Base-by-base conservation (phyloP, 495 filamentous ascomycete species). In the Cryomyces minteri region DNA sequence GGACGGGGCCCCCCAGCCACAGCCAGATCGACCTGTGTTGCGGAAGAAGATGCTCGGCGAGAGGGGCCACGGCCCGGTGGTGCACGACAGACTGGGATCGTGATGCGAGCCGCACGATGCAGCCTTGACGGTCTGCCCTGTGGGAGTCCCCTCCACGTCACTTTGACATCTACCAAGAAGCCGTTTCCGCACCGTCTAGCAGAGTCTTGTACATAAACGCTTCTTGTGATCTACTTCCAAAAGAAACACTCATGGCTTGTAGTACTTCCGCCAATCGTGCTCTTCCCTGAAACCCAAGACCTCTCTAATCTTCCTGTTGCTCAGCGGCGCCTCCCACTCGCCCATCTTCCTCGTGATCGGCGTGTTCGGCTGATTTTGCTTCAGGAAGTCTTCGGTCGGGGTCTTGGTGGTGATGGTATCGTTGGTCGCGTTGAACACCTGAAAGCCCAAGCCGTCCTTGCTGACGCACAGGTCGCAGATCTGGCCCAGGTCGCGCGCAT, bases 381-480 rank as follows among this genome's bases (percentile, higher is more conserved):
- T 58, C 55, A 77, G 48, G 46, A 75, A 73, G 48, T 70, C 61
- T 31, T 48, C 56, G 5, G 70, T 70, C 28, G 68, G 63, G 28
- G 53, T 51, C 43, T 46, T 62, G 3, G 63, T 58, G 5, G 73
- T 76, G 32, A 74, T 76, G 5, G 66, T 68, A 58, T 73, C 67
- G 54, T 77, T 79, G 4, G 68, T 71, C 34, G 71, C 73, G 54
- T 78, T 78, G 60, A 79, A 77, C 0, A 76, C 57, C 52, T 77
- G 70, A 44, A 76, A 77, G 1, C 71, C 73, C 10, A 77, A 50
- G 0, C 69, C 70, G 51, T 61, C 62, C 49, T 67, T 70, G 42
- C 59, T 12, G 11, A 73, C 62, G 31, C 57, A 61, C 18, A 70
- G 52, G 50, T 73, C 62, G 51, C 69, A 75, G 45, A 79, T 76